A percentile compares a stretch with the other conserved stretches of the same genome.
Conservation (phyloP, 352 stramenopile species). For the Thalassiosira mediterranea region DNA sequence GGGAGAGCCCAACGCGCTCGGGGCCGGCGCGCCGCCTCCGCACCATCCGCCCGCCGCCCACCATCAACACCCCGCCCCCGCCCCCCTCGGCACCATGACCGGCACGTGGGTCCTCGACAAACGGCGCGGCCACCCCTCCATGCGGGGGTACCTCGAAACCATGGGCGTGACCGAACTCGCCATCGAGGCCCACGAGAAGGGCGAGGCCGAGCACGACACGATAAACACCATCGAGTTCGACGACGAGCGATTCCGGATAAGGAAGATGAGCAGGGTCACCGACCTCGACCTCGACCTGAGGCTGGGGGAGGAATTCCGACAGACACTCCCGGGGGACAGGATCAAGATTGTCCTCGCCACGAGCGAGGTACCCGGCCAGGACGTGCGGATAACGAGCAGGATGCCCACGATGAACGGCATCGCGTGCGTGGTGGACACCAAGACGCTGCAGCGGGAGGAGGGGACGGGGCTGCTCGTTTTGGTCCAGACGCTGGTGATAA, state of each 20-base stretch:
- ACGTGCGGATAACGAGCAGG: slow-evolving; percentile 65
- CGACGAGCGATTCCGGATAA: slow-evolving; percentile 61
- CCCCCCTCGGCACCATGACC: slow-evolving; percentile 44
- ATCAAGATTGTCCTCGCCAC: slow-evolving; percentile 73
- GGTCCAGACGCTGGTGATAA: slow-evolving; percentile 75
- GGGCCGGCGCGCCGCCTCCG: no score
- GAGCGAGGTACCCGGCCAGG: slow-evolving; percentile 51
- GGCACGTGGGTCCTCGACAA: slow-evolving; percentile 80
- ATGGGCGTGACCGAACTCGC: slow-evolving; percentile 74
- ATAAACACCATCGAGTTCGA: slow-evolving; percentile 68
- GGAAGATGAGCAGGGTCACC: slow-evolving; percentile 77
- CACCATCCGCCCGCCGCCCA: no score
- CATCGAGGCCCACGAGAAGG: slow-evolving; percentile 82
- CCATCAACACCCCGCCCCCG: background rate
- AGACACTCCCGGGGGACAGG: slow-evolving; percentile 62
- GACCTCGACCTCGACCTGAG: slow-evolving; percentile 72
- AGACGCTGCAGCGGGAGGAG: slow-evolving; percentile 49
- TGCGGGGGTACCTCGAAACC: slow-evolving; percentile 76
- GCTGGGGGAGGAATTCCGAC: slow-evolving; percentile 56
- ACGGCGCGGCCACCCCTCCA: slow-evolving; percentile 59
- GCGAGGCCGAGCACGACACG: slow-evolving; percentile 73
- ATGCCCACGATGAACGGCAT: slow-evolving; percentile 81
- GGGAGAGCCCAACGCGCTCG: no score
- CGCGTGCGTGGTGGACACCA: slow-evolving; percentile 71
- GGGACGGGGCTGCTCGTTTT: slow-evolving; percentile 56